These are phyloP conservation scores for Diutina sp. DNA, from an alignment of 1,139 yeast species.

Conservation along the genomic window DNA sequence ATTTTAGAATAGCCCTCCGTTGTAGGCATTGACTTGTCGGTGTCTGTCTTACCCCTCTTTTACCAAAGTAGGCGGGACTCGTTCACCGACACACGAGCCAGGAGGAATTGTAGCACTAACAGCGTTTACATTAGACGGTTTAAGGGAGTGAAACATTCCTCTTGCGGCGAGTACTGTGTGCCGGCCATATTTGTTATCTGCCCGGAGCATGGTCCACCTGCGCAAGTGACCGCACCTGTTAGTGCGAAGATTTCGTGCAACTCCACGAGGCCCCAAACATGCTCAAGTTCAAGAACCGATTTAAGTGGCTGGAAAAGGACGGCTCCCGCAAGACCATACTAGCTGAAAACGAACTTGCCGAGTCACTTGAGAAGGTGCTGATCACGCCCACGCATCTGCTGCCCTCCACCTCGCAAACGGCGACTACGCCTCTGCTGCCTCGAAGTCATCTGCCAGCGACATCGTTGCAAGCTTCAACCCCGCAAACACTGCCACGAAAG, in stretches of 20 bases:
- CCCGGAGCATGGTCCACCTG: neutral
- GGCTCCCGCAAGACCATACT: constrained; percentile 1
- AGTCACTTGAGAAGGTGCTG: neutral
- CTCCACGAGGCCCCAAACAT: neutral
- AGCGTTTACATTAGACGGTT: no score
- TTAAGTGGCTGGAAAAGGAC: constrained; percentile 1
- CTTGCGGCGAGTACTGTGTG: neutral
- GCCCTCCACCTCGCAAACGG: neutral
- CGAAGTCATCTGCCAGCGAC: neutral
- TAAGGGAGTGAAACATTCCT: neutral
- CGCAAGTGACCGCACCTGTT: neutral
- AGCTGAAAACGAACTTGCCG: neutral
- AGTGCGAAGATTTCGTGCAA: neutral
- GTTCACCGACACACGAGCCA: no score
- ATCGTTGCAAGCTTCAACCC: neutral
- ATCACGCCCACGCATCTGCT: neutral
- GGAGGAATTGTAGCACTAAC: no score
- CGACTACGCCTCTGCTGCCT: neutral
- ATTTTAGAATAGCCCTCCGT: neutral
- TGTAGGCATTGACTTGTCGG: neutral
- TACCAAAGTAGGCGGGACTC: neutral
- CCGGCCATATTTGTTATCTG: neutral
- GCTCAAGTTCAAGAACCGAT: constrained; percentile 2
- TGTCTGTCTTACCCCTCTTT: neutral
- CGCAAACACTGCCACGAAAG: neutral